Percentiles rank a stretch among this genome's conserved stretches.
Conservation (phyloP, 2,329 filamentous ascomycete species). For the Talaromyces amestolkiae region DNA sequence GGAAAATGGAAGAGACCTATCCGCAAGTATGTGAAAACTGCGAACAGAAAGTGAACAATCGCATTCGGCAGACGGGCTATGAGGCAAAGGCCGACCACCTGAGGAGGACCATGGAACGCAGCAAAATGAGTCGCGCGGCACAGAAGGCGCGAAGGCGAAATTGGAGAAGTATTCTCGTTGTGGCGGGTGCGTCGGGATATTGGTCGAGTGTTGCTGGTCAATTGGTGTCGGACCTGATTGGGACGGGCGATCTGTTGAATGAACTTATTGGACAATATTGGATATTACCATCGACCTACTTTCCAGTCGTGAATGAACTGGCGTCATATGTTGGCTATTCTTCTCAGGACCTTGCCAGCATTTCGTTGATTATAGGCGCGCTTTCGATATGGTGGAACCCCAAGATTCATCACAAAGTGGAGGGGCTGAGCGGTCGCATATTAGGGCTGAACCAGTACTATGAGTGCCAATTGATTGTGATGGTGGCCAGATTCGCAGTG, state of each 20-base stretch:
- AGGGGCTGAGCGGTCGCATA: conserved; percentile 42
- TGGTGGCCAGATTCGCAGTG: conserved; percentile 44
- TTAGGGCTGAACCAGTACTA: conserved; percentile 47
- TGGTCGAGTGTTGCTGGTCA: conserved; percentile 45
- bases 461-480: conserved; percentile 45
- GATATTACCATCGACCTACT: conserved; percentile 23
- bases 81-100: conserved; percentile 80
- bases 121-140: conserved; percentile 35
- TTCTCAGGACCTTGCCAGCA: conserved; percentile 31
- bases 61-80: conserved; percentile 70
- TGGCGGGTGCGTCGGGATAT: conserved; percentile 43
- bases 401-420: conserved; percentile 44
- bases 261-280: conserved; percentile 16
- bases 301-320: conserved; percentile 25
- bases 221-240: conserved; percentile 42
- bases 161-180: conserved; percentile 46
- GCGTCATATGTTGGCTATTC: conserved; percentile 25
- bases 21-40: conserved; percentile 85
- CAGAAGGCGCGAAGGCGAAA: conserved; percentile 36
- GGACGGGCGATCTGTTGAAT: conserved; percentile 28
- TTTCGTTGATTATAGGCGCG: conserved; percentile 43
- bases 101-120: conserved; percentile 70
- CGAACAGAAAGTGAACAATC: conserved; percentile 67
- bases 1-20: conserved; percentile 74
- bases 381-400: conserved; percentile 52